Base-by-base conservation (phyloP, 2,329 filamentous ascomycete species). In the Pyrenochaeta sp. region DNA sequence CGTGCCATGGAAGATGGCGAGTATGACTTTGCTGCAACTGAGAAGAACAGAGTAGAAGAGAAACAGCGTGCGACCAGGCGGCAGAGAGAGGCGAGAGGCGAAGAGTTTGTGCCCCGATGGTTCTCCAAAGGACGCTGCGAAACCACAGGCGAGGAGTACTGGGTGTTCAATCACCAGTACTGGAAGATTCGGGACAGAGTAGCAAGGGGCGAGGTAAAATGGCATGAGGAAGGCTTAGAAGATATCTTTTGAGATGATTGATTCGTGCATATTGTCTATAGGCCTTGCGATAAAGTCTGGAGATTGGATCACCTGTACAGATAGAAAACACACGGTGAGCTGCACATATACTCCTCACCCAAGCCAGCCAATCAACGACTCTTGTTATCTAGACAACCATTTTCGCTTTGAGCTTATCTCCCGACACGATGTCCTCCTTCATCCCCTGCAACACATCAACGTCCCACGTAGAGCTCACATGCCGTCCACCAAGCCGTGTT, bases 1-100 rank as follows among this genome's bases (percentile, higher is more conserved):
- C 86, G 95, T 10, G 95, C 95, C 1, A 99, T 99, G 95, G 95
- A 99, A 77, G 93, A 98, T 61, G 95, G 94, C n/a, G 88, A 93
- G 78, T 99, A 99, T 73, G 94, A 98, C 72, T 84, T 95, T 58
- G 95, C 95, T 1, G 95, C 94, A 0, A 87, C 86, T 5, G 95
- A 99, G 82, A 99, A 99, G 86, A 95, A 94, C 72, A 85, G 95
- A 1, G 86, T 99, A 0, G 95, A 99, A 78, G 91, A 97, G 81
- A 93, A 89, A 64, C 95, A 99, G 82, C 85, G 95, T 58, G 88
- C 89, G 9, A 89, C 90, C 57, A 82, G 95, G 60, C 82, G 91
- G 53, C 81, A 84, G 57, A 84, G 93, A 25, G 94, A 99, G 78
- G 84, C 85, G 30, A 85, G 80, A 2, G 95, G 95, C 3, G 90